Evolutionary conservation across 768 basidiomycete species (phyloP).

Genomic region (Trametes meyenii): DNA sequence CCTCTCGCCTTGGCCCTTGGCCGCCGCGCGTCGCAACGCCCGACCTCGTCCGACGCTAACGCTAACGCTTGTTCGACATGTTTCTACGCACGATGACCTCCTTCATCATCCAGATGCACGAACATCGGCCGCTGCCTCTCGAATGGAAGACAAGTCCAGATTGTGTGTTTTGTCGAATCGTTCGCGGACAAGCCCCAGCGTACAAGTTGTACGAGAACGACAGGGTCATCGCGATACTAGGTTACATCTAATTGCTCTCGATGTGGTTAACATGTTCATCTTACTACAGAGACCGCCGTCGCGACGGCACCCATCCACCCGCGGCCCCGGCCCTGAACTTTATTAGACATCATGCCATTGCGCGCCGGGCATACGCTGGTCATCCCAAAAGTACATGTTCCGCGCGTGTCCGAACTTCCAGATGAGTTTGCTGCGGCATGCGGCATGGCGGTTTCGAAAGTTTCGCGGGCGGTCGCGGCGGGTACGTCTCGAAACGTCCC

Average conservation of each 20-base stretch:
- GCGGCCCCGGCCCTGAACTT: neutral
- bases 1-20: neutral
- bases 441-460: slow-evolving; percentile 60
- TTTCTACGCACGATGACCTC: slow-evolving; percentile 56
- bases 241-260: slow-evolving; percentile 35
- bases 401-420: slow-evolving; percentile 67
- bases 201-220: slow-evolving; percentile 63
- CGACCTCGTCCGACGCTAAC: no score
- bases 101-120: slow-evolving; percentile 69
- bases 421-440: slow-evolving; percentile 58
- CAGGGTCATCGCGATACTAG: slow-evolving; percentile 65
- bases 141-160: slow-evolving; percentile 52
- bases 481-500: slow-evolving; percentile 42
- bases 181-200: slow-evolving; percentile 50
- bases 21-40: no score
- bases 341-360: slow-evolving; percentile 68
- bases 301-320: neutral
- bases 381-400: slow-evolving; percentile 65
- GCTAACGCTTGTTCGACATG: no score
- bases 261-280: neutral
- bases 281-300: neutral
- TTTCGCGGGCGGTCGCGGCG: slow-evolving; percentile 63
- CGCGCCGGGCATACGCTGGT: slow-evolving; percentile 70
- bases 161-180: slow-evolving; percentile 70
- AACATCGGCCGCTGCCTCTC: slow-evolving; percentile 45